Evolutionary conservation across 768 basidiomycete species (phyloP).

Genomic region (Daedaleopsis nitida): DNA sequence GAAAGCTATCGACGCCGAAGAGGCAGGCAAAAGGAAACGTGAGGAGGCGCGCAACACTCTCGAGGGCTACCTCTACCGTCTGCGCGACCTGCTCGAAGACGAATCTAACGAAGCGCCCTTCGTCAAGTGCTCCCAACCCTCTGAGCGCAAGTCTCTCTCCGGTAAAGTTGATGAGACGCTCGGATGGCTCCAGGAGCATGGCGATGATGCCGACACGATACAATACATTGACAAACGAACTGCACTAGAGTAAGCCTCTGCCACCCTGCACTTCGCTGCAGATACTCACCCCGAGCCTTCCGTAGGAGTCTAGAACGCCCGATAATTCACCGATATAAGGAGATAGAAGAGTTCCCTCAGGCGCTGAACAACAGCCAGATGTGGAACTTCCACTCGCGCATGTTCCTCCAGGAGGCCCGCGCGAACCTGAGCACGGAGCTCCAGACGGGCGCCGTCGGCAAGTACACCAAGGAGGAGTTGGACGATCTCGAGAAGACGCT

Average conservation of each 20-base stretch:
- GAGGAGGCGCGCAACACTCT: slow-evolving; percentile 92
- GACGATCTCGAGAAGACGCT: slow-evolving; percentile 75
- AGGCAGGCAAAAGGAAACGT: slow-evolving; percentile 71
- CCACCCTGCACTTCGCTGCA: neutral
- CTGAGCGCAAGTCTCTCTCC: slow-evolving; percentile 68
- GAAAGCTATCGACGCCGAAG: slow-evolving; percentile 74
- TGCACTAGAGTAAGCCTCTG: slow-evolving; percentile 76
- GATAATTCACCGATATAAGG: slow-evolving; percentile 84
- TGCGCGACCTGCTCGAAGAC: slow-evolving; percentile 80
- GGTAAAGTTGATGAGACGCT: slow-evolving; percentile 74
- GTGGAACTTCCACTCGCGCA: slow-evolving; percentile 84
- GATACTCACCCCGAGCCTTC: neutral
- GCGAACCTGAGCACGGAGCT: slow-evolving; percentile 71
- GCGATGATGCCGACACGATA: slow-evolving; percentile 78
- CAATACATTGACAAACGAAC: slow-evolving; percentile 76
- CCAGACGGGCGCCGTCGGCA: slow-evolving; percentile 61
- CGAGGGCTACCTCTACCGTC: slow-evolving; percentile 90
- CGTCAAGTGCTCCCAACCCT: slow-evolving; percentile 76
- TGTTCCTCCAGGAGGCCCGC: slow-evolving; percentile 85
- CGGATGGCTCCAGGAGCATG: slow-evolving; percentile 82
- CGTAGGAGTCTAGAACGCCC: slow-evolving; percentile 75
- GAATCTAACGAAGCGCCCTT: slow-evolving; percentile 69
- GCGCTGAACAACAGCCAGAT: slow-evolving; percentile 81
- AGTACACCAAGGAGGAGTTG: slow-evolving; percentile 88
- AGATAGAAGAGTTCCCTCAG: slow-evolving; percentile 83